Percentiles rank a stretch among this genome's conserved stretches.
Conservation (phyloP, 257 asterid genomes). For the Nyctanthes arbortristis region DNA sequence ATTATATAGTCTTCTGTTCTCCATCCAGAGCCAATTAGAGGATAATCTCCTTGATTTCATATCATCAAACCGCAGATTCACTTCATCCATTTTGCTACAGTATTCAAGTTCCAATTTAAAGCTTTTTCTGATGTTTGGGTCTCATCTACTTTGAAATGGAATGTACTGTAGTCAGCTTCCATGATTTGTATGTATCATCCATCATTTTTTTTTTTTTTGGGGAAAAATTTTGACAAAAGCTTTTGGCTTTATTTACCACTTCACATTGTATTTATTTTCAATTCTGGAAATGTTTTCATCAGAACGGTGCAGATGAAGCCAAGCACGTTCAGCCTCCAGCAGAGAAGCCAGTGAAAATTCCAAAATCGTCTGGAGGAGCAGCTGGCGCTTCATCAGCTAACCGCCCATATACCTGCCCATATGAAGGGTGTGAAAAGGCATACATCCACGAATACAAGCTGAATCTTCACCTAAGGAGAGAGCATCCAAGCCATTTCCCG, state of each 20-base stretch:
- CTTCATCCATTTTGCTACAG: neutral
- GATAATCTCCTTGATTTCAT: neutral
- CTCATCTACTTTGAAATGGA: too few species aligned
- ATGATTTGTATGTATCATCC: too few species aligned
- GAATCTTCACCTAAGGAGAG: slow-evolving; percentile 87
- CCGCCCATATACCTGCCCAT: slow-evolving; percentile 91
- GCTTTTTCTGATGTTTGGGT: too few species aligned
- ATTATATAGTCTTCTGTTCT: neutral
- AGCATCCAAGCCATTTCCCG: slow-evolving; percentile 91
- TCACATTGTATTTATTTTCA: neutral
- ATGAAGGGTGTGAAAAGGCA: slow-evolving; percentile 94
- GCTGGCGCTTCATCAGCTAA: slow-evolving; percentile 68
- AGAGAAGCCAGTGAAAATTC: slow-evolving; percentile 70
- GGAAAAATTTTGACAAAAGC: too few species aligned
- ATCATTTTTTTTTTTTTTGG: too few species aligned
- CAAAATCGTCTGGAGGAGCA: slow-evolving; percentile 53
- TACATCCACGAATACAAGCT: slow-evolving; percentile 99
- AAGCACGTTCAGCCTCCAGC: slow-evolving; percentile 55
- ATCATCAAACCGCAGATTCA: neutral
- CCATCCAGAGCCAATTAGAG: neutral
- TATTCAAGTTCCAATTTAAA: neutral
- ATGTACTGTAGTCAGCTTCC: too few species aligned
- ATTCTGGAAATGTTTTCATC: slow-evolving; percentile 18
- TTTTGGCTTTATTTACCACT: neutral
- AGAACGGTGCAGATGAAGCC: slow-evolving; percentile 50